Percentiles rank a stretch among this genome's conserved stretches.
Evolutionary conservation across 495 filamentous ascomycete genomes (phyloP).

Genomic region (Aspergillus kassunensis): DNA sequence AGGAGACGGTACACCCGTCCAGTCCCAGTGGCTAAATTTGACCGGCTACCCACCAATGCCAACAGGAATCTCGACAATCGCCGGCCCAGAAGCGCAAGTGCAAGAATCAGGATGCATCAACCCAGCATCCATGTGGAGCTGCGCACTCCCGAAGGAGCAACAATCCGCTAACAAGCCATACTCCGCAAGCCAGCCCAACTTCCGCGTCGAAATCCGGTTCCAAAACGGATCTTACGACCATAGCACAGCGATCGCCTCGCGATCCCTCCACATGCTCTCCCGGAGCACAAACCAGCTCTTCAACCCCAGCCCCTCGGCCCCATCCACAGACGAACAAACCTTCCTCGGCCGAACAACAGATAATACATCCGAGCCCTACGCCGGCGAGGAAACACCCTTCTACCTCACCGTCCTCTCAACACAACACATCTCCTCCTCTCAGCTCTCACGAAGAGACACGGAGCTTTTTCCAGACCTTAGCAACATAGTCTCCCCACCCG

Average conservation of each 20-base stretch:
- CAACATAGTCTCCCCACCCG: slow-evolving; percentile 56
- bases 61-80: slow-evolving; percentile 73
- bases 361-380: slow-evolving; percentile 52
- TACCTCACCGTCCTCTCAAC: slow-evolving; percentile 41
- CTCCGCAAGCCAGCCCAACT: slow-evolving; percentile 63
- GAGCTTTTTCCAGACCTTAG: slow-evolving; percentile 46
- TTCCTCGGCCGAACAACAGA: slow-evolving; percentile 88
- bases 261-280: slow-evolving; percentile 13
- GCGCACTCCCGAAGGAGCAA: slow-evolving; percentile 71
- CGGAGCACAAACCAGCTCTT: slow-evolving; percentile 30
- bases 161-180: slow-evolving; percentile 58
- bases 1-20: slow-evolving; percentile 34
- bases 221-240: slow-evolving; percentile 61
- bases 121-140: slow-evolving; percentile 75
- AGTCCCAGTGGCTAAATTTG: slow-evolving; percentile 72
- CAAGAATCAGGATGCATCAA: slow-evolving; percentile 61
- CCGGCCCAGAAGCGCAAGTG: slow-evolving; percentile 55
- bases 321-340: slow-evolving; percentile 60
- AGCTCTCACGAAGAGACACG: slow-evolving; percentile 17
- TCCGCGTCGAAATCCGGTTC: slow-evolving; percentile 74
- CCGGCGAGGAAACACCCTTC: slow-evolving; percentile 51
- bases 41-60: slow-evolving; percentile 84
- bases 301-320: slow-evolving; percentile 58
- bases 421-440: slow-evolving; percentile 7
- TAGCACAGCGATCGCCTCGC: slow-evolving; percentile 26